Evolutionary conservation across 148 eudicot species (phyloP).

Genomic region (Pharnaceum exiguum): DNA sequence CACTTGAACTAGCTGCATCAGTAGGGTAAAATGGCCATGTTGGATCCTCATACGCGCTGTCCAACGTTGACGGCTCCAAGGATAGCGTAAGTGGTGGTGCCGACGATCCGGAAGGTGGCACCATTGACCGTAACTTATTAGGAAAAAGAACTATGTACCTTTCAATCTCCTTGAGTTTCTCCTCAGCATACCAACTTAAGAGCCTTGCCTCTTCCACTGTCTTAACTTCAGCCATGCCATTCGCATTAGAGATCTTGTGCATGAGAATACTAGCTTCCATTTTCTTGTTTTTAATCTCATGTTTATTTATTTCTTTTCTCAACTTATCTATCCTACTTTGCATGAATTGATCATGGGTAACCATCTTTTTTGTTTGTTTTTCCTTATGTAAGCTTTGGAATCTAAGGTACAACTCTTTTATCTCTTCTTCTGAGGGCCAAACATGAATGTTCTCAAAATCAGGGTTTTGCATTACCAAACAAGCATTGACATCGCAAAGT

Average conservation of each 20-base stretch:
- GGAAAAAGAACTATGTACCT: conserved; percentile 11
- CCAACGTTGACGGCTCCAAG: background rate
- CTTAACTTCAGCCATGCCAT: conserved; percentile 3
- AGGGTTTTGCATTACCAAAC: conserved; percentile 11
- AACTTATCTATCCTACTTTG: background rate
- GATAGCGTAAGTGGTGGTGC: no score
- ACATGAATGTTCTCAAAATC: background rate
- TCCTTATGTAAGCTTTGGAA: conserved; percentile 1
- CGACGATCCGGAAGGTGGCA: no score
- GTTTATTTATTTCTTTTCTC: conserved; percentile 1
- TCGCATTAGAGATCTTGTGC: conserved; percentile 6
- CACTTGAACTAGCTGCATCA: conserved; percentile 5
- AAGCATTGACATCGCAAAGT: conserved; percentile 9
- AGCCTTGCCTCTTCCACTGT: background rate
- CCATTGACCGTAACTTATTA: no score
- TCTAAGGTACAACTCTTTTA: background rate
- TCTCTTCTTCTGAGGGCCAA: conserved; percentile 11
- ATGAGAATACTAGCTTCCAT: conserved; percentile 6
- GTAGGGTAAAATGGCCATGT: background rate
- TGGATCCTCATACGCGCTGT: background rate
- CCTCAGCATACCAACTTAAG: conserved; percentile 15
- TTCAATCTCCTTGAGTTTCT: conserved; percentile 4
- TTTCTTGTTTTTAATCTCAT: conserved; percentile 15
- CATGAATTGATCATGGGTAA: conserved; percentile 20
- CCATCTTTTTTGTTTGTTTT: conserved; percentile 10